Base-by-base conservation (phyloP, 495 filamentous ascomycete genomes). In the Podospora pseudocomata region DNA sequence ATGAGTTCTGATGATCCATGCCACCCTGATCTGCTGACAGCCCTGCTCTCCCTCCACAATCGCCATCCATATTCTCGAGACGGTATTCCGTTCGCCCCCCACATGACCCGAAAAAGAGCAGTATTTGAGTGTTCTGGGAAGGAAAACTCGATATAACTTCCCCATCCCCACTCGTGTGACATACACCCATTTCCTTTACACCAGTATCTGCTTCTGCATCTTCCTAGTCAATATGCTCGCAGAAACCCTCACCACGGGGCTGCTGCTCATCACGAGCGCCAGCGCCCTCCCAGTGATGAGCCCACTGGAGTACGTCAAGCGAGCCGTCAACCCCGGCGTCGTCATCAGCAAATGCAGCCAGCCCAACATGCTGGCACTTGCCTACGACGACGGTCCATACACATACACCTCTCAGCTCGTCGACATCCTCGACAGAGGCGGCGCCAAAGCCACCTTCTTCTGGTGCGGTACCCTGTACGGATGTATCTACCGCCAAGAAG, bases 341-440 rank as follows among this genome's bases (percentile, higher is more conserved):
- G 78, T 83, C 54, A 80, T 82, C 64, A 77, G 72, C 27, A 75
- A 79, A 59, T 84, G 81, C 75, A 68, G 69, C 63, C 74, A 73
- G 66, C 77, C 81, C 0, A 80, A 80, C 28, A 74, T 80, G 67
- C 74, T 83, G 15, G 78, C 80, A 2, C 70, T 84, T 55, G 92
- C 91, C 0, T 94, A 86, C 74, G 91, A 93, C 65, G 91, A 94
- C 72, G 91, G 91, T 0, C 90, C 91, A 9, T 88, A 87, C 61
- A 78, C 83, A 39, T 92, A 90, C 76, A 93, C 90, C 0, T 75
- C 73, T 7, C 81, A 86, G 63, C 82, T 93, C 27, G 80, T 93
- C 30, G 86, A 92, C 73, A 77, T 90, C 53, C 84, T 93, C 32
- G 85, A 86, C 60, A 76, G 75, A 55, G 90, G 87, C 71, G 78